These are phyloP conservation scores for Takashimella tepidaria DNA, from an alignment of 1,284 basidiomycete genomes.

Conservation along the genomic window DNA sequence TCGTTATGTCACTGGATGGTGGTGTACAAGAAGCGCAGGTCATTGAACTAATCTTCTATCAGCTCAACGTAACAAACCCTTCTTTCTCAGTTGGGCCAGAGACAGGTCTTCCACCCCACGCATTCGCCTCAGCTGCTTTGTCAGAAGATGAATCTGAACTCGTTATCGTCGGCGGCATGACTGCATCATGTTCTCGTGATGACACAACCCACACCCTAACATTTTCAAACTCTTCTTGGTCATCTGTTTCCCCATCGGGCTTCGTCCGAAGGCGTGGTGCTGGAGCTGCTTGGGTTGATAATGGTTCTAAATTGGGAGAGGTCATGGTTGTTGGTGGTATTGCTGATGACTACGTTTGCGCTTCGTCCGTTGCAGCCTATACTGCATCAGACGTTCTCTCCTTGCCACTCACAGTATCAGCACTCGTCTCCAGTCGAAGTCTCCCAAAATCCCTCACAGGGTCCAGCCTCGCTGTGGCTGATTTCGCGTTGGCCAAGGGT, in stretches of 20 bases:
- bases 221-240: constrained; percentile 26
- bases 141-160: constrained; percentile 26
- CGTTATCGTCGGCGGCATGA: constrained; percentile 43
- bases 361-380: constrained; percentile 35
- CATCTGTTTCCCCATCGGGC: constrained; percentile 21
- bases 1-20: neutral
- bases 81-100: constrained; percentile 34
- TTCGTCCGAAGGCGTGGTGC: constrained; percentile 37
- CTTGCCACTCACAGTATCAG: constrained; percentile 25
- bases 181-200: constrained; percentile 37
- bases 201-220: constrained; percentile 36
- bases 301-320: constrained; percentile 22
- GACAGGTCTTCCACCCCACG: constrained; percentile 39
- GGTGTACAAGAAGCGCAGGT: too few species aligned
- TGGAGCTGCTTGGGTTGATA: constrained; percentile 26
- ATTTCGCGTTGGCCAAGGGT: constrained; percentile 37
- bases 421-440: constrained; percentile 20
- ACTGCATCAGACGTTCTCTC: constrained; percentile 34
- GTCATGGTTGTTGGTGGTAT: constrained; percentile 44
- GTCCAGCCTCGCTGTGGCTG: constrained; percentile 36
- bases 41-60: neutral
- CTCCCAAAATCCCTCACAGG: constrained; percentile 35
- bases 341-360: constrained; percentile 40
- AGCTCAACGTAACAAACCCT: constrained; percentile 39
- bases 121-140: constrained; percentile 37